phyloP scores from a whole-genome alignment of 768 basidiomycete species.

The Floccularia luteovirens region DNA sequence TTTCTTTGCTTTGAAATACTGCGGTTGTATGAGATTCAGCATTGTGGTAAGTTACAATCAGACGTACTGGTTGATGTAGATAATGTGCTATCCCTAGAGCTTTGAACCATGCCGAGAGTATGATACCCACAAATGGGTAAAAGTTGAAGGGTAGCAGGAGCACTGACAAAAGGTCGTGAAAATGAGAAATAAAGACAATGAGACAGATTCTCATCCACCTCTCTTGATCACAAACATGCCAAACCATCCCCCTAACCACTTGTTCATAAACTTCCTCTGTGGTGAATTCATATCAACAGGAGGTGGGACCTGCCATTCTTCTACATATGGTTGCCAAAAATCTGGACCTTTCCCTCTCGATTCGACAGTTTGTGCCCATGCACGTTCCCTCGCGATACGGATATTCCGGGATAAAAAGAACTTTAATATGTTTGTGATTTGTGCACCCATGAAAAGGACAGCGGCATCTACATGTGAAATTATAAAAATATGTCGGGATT shows the following conservation, averaged over 20 bases:
- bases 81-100: conserved; percentile 59
- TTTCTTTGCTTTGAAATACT: conserved; percentile 83
- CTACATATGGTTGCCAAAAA: conserved; percentile 81
- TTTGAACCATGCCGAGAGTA: conserved; percentile 57
- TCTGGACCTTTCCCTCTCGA: conserved; percentile 77
- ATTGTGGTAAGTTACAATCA: background rate
- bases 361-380: conserved; percentile 74
- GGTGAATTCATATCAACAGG: conserved; percentile 20
- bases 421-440: conserved; percentile 65
- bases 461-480: conserved; percentile 51
- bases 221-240: conserved; percentile 36
- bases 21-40: conserved; percentile 4
- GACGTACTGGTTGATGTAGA: conserved; percentile 59
- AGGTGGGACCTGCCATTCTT: conserved; percentile 71
- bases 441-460: conserved; percentile 62
- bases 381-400: conserved; percentile 67
- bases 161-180: conserved; percentile 22
- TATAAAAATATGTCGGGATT: background rate
- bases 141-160: conserved; percentile 56
- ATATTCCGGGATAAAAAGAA: conserved; percentile 86
- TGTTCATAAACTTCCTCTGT: conserved; percentile 19
- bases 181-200: conserved; percentile 1
- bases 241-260: conserved; percentile 27
- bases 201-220: conserved; percentile 21
- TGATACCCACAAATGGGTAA: conserved; percentile 62